Evolutionary conservation across 768 basidiomycete species (phyloP).

Genomic region (Lyophyllum shimeji): DNA sequence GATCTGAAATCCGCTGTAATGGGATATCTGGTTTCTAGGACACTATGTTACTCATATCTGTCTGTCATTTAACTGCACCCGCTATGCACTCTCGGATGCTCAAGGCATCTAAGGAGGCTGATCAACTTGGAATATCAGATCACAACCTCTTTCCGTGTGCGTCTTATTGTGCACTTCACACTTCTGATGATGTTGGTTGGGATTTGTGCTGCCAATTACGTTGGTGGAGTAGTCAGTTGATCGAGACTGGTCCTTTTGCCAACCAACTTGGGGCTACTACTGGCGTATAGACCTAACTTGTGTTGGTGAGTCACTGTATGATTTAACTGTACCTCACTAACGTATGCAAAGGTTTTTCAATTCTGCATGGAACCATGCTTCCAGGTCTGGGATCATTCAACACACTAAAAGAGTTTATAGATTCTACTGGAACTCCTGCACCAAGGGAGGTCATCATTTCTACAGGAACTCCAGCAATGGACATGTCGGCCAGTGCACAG

Average conservation of each 20-base stretch:
- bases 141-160: neutral
- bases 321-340: neutral
- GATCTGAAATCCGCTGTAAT: too few species aligned
- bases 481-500: too few species aligned
- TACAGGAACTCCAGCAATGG: too few species aligned
- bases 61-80: neutral
- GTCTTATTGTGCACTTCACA: neutral
- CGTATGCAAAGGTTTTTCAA: too few species aligned
- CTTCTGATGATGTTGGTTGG: neutral
- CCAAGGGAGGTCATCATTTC: neutral
- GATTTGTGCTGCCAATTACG: neutral
- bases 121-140: neutral
- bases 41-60: too few species aligned
- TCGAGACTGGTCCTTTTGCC: neutral
- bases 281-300: neutral
- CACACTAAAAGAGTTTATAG: neutral
- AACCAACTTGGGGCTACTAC: slow-evolving; percentile 1
- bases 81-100: neutral
- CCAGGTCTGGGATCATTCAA: neutral
- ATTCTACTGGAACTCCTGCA: neutral
- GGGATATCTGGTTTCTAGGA: too few species aligned
- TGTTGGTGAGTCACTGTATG: neutral
- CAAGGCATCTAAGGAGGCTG: neutral
- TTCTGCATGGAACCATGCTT: slow-evolving; percentile 1
- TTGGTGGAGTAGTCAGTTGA: neutral